These are phyloP conservation scores for Phoenix roebelenii DNA, from an alignment of 176 grass and related monocot genomes.

Conservation along the genomic window DNA sequence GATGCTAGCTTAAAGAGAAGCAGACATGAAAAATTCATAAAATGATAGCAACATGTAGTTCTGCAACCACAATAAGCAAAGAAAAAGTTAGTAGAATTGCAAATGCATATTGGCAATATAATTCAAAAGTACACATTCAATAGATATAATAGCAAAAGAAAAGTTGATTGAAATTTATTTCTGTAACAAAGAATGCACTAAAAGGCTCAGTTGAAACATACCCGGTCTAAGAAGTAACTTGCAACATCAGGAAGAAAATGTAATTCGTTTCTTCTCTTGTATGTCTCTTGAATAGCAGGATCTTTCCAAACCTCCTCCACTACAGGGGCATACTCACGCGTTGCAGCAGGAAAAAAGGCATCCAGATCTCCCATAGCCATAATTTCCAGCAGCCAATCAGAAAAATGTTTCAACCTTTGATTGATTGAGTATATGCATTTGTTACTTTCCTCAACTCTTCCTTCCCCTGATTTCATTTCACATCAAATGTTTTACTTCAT, in stretches of 20 bases:
- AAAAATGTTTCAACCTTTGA: conserved; percentile 27
- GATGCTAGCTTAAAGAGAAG: no score
- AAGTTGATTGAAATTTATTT: not conserved
- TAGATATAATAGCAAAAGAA: not conserved
- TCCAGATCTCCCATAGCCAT: conserved; percentile 28
- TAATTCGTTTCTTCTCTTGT: conserved; percentile 21
- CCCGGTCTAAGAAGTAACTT: conserved; percentile 24
- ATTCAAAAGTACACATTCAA: not conserved
- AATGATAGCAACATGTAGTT: no score
- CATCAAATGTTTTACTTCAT: not conserved
- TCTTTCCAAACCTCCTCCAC: conserved; percentile 28
- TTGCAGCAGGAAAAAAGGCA: conserved; percentile 27
- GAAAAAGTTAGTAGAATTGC: not conserved
- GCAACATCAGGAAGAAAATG: conserved; percentile 24
- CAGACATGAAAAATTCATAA: no score
- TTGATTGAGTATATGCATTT: conserved; percentile 15
- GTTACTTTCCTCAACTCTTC: conserved; percentile 3
- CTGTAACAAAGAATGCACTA: no score
- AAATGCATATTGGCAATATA: not conserved
- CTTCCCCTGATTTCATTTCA: conserved; percentile 8
- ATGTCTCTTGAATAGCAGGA: conserved; percentile 29
- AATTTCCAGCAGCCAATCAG: conserved; percentile 27
- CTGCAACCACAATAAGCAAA: no score
- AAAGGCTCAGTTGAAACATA: not conserved
- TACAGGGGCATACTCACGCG: conserved; percentile 26